Evolutionary conservation across 75 land plant species (phyloP).

Genomic region (Chamaecyparis obtusa): DNA sequence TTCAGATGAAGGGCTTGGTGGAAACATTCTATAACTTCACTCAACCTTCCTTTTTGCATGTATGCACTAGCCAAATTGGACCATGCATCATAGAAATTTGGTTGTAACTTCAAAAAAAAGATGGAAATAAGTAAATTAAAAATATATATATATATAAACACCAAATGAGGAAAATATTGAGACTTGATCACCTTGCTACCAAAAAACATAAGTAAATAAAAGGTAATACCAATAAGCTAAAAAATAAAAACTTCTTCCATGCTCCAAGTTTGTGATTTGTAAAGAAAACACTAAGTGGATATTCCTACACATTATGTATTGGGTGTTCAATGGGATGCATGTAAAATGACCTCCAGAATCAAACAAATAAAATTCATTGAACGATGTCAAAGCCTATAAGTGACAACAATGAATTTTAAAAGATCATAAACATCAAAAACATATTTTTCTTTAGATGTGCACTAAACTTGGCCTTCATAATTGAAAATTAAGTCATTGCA

Average conservation of each 20-base stretch:
- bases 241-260: not conserved
- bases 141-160: not conserved
- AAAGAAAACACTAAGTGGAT: not conserved
- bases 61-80: conserved; percentile 97
- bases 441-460: not conserved
- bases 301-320: not conserved
- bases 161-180: not conserved
- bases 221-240: not conserved
- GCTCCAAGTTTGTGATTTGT: not conserved
- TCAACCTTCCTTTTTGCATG: conserved; percentile 87
- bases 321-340: not conserved
- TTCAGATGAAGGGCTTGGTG: conserved; percentile 89
- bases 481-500: not conserved
- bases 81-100: conserved; percentile 98
- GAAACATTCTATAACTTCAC: conserved; percentile 92
- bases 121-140: not conserved
- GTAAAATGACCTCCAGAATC: not conserved
- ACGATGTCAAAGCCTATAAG: not conserved
- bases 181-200: not conserved
- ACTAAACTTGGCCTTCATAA: not conserved
- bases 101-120: conserved; percentile 61
- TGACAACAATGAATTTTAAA: not conserved
- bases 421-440: not conserved
- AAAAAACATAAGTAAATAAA: not conserved
- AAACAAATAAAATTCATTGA: not conserved